Evolutionary conservation across 306 rosid genomes (phyloP), one percentile per base, ranked within the genome.

Genomic region (Datisca glomerata): DNA sequence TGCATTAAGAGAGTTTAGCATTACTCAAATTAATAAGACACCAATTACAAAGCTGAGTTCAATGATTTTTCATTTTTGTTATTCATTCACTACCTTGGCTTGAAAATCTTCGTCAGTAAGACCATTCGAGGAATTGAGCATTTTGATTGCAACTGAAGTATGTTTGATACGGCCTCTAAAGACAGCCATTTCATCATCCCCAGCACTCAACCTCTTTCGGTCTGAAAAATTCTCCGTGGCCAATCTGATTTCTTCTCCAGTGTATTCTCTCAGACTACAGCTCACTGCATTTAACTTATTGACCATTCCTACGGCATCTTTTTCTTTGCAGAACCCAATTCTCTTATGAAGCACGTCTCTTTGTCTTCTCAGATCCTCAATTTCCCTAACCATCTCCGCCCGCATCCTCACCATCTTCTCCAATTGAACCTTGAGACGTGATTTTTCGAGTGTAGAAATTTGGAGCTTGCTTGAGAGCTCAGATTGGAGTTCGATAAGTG

Each of bases 171-270:
- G 72, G 43, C 86, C 92, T 64, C 53, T 65, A 18, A 72, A 81
- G 15, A 75, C 72, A 24, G 37, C 14, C 3, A 24, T 63, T 51
- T 47, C 55, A 21, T 61, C 76, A 0, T 73, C 69, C 0, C 56
- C 65, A 1, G 67, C 65, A 21, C 70, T 81, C 58, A 86, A 39
- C 51, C 79, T 55, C 31, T 60, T 45, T 8, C 64, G 51, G 15
- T 75, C 79, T 0, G 86, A 81, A 21, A 70, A 86, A 32, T 61
- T 36, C 3, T 71, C 71, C 0, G 96, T 86, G 12, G 96, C 94
- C 58, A 61, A 21, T 44, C 74, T 51, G 19, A 86, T 19, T 49
- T 86, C 96, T 21, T 73, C 77, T 2, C 37, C 47, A 1, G 71
- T 63, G 49, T 78, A 86, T 63, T 59, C 86, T 53, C 84, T 73